Evolutionary conservation across 495 filamentous ascomycete species (phyloP).

Genomic region (Astrocystis sublimbata): DNA sequence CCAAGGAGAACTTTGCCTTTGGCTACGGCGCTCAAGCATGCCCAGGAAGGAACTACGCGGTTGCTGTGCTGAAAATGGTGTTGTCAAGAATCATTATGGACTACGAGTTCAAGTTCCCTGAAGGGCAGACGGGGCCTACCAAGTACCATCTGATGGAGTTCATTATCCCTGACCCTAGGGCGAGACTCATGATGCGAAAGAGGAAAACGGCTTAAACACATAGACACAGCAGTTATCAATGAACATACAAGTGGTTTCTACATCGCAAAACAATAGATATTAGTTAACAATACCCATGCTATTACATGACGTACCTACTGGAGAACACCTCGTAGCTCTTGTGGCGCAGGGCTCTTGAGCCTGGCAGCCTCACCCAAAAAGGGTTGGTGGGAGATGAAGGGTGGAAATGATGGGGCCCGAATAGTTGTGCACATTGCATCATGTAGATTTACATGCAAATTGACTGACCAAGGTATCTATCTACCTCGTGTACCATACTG

Average conservation of each 20-base stretch:
- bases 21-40: constrained; percentile 9
- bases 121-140: background rate
- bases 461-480: too few relatives aligned
- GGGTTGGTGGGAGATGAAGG: too few relatives aligned
- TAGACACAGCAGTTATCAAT: background rate
- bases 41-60: constrained; percentile 1
- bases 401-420: too few relatives aligned
- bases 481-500: too few relatives aligned
- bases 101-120: constrained; percentile 2
- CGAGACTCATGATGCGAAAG: constrained; percentile 1
- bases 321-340: too few relatives aligned
- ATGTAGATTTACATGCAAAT: too few relatives aligned
- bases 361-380: too few relatives aligned
- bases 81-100: background rate
- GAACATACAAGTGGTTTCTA: background rate
- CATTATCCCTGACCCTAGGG: background rate
- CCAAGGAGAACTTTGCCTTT: constrained; percentile 11
- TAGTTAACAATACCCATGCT: background rate
- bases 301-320: background rate
- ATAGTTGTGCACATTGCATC: too few relatives aligned
- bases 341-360: too few relatives aligned
- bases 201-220: background rate
- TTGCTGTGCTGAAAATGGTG: constrained; percentile 8
- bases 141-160: constrained; percentile 1
- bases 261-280: background rate